These are phyloP conservation scores for Oryza meyeriana DNA, from an alignment of 176 grass and related monocot species.

Conservation along the genomic window DNA sequence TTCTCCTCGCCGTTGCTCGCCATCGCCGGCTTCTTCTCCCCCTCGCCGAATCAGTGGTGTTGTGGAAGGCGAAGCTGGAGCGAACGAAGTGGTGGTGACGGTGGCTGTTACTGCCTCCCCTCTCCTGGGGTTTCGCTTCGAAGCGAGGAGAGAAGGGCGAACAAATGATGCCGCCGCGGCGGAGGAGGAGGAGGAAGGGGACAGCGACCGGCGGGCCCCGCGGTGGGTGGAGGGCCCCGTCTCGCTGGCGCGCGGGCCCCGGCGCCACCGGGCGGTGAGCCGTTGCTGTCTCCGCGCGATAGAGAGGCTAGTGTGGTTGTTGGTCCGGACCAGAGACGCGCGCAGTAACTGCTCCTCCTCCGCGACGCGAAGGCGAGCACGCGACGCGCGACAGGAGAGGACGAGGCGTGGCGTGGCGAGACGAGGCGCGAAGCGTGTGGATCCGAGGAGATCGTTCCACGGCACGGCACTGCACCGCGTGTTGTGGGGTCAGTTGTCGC, in stretches of 20 bases:
- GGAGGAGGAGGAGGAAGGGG: not conserved
- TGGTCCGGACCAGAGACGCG: not conserved
- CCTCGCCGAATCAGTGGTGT: constrained; percentile 15
- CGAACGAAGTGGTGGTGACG: not conserved
- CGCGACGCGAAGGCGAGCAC: not conserved
- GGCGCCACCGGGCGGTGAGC: constrained; percentile 34
- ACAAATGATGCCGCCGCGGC: not conserved
- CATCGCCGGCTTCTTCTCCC: not conserved
- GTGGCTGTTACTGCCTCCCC: constrained; percentile 10
- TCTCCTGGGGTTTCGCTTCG: constrained; percentile 34
- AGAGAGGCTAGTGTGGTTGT: not conserved
- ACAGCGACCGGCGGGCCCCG: constrained; percentile 6
- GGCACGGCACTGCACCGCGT: not conserved
- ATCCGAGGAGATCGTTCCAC: not conserved
- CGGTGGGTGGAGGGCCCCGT: constrained; percentile 11
- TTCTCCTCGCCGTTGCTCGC: constrained; percentile 45
- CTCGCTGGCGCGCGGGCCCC: constrained; percentile 27
- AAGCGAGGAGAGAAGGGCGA: constrained; percentile 35
- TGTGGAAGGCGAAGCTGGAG: not conserved
- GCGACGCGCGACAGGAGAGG: not conserved
- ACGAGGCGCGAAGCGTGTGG: constrained; percentile 36
- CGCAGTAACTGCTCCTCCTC: constrained; percentile 22
- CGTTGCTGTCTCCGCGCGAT: constrained; percentile 31
- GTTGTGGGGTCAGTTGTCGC: no score
- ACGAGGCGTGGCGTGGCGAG: not conserved